Conservation (phyloP, 2,329 filamentous ascomycete genomes). For the Neonectria neomacrospora region DNA sequence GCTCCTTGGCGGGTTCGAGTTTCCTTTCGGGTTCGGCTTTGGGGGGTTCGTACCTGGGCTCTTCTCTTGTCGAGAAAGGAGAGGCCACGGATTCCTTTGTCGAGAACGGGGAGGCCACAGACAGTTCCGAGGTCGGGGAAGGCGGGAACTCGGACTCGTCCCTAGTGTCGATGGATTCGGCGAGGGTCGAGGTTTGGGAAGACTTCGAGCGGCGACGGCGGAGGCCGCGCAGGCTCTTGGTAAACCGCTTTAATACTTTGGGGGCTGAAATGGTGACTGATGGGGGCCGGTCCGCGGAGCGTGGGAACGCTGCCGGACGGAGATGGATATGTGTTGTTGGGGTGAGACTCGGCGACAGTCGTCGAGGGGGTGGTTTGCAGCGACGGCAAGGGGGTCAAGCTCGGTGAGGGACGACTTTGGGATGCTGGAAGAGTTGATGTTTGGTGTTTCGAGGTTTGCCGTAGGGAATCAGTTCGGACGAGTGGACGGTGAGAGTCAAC, state of each 20-base stretch:
- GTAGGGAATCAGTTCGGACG: neutral
- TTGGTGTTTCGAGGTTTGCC: neutral
- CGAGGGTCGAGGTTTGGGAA: constrained; percentile 17
- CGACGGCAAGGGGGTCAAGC: neutral
- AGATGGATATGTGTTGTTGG: neutral
- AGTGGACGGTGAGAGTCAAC: constrained; percentile 5
- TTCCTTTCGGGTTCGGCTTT: neutral
- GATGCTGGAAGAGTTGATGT: neutral
- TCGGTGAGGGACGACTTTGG: neutral
- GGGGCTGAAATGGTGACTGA: constrained; percentile 18
- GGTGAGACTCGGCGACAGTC: neutral
- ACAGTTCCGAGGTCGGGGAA: constrained; percentile 6
- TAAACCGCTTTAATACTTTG: constrained; percentile 23
- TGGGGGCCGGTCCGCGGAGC: constrained; percentile 10
- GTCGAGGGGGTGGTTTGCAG: neutral
- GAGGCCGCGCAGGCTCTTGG: constrained; percentile 21
- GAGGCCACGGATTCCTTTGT: neutral
- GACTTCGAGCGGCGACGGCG: constrained; percentile 25
- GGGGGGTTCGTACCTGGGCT: neutral
- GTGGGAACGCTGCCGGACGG: constrained; percentile 14
- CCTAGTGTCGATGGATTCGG: constrained; percentile 15
- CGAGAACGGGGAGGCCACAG: neutral
- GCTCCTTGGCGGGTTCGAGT: neutral
- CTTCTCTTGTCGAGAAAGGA: neutral
- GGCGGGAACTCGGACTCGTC: constrained; percentile 5